Percentiles rank a stretch among this genome's conserved stretches.
Conservation (phyloP, 2,329 filamentous ascomycete species). For the Penicillium janthinellum region DNA sequence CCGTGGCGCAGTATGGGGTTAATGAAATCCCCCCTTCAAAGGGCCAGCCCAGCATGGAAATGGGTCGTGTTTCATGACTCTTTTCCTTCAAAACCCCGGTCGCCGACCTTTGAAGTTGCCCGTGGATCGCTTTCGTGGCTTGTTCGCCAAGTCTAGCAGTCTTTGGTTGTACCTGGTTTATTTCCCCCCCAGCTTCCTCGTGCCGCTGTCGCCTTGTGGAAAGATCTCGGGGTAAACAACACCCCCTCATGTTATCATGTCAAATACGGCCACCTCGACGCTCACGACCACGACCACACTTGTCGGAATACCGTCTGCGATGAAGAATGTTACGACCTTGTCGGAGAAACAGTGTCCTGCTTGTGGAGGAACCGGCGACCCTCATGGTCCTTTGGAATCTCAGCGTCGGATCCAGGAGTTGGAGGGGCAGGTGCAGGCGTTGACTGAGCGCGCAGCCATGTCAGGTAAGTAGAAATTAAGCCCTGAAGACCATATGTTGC, state of each 20-base stretch:
- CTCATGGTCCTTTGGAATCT: slow-evolving; percentile 33
- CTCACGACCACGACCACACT: slow-evolving; percentile 34
- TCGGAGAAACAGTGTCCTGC: slow-evolving; percentile 39
- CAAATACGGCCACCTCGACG: slow-evolving; percentile 26
- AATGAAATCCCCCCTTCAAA: slow-evolving; percentile 20
- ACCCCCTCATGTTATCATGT: slow-evolving; percentile 32
- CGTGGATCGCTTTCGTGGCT: not conserved
- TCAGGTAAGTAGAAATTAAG: slow-evolving; percentile 49
- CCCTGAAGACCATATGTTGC: not conserved
- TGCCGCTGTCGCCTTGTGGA: not conserved
- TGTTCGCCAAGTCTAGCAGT: not conserved
- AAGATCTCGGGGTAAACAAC: slow-evolving; percentile 18
- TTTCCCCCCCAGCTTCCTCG: not conserved
- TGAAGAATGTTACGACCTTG: slow-evolving; percentile 28
- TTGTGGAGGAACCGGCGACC: slow-evolving; percentile 40
- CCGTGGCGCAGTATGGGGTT: slow-evolving; percentile 24
- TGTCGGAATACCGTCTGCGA: slow-evolving; percentile 33
- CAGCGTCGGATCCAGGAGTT: slow-evolving; percentile 53
- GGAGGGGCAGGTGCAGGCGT: slow-evolving; percentile 55
- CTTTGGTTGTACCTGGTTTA: not conserved
- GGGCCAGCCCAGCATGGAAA: slow-evolving; percentile 7
- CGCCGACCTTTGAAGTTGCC: not conserved
- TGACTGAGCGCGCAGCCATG: slow-evolving; percentile 56
- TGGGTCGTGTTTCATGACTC: slow-evolving; percentile 12
- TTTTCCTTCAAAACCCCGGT: not conserved